phyloP scores from a whole-genome alignment of 345 rosid genomes.

The Brassica cretica region DNA sequence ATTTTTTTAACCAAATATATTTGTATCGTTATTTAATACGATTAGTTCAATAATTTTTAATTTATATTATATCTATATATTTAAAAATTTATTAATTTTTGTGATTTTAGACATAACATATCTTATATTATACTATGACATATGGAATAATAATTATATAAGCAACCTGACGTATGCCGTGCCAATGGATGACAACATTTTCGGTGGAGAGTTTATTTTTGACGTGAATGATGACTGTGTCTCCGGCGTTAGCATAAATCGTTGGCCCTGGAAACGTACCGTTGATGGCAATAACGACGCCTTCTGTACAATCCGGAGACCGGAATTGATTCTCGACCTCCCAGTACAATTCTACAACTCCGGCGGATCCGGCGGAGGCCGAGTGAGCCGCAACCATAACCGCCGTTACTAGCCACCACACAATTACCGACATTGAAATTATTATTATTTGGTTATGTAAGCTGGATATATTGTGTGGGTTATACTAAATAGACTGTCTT shows the following conservation, averaged over 20 bases:
- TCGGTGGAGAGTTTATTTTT: conserved; percentile 69
- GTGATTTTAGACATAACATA: no score
- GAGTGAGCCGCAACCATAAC: neutral
- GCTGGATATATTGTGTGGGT: neutral
- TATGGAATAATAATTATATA: neutral
- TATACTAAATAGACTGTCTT: neutral
- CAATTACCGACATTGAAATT: neutral
- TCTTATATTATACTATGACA: neutral
- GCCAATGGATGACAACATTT: conserved; percentile 93
- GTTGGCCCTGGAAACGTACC: conserved; percentile 89
- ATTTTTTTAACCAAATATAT: no score
- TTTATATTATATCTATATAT: no score
- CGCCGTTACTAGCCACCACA: neutral
- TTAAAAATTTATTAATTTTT: no score
- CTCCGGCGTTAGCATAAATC: conserved; percentile 59
- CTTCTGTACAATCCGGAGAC: conserved; percentile 68
- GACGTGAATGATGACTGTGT: conserved; percentile 57
- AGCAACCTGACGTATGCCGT: conserved; percentile 80
- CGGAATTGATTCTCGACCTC: neutral
- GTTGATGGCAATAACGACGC: conserved; percentile 68
- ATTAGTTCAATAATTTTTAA: no score
- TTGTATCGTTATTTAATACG: no score
- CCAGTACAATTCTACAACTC: neutral
- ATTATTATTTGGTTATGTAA: neutral
- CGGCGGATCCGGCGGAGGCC: neutral